Conservation (phyloP, 305 asterid genomes). For the Ruellia speciosa region DNA sequence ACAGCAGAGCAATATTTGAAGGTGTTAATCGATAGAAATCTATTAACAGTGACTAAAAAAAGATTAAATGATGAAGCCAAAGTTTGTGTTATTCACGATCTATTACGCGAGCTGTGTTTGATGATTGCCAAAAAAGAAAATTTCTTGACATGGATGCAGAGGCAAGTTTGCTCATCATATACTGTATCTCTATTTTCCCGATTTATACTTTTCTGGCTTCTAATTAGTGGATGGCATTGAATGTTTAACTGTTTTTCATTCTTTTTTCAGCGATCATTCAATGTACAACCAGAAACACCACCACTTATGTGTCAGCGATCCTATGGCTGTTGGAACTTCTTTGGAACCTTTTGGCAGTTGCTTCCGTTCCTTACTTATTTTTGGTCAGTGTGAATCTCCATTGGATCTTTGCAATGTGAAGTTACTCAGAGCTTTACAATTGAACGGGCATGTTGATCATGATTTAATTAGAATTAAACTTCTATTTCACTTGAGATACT, state of each 20-base stretch:
- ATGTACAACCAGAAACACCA: neutral
- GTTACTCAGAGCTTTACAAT: too few relatives aligned
- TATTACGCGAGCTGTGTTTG: conserved; percentile 17
- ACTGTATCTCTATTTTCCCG: too few relatives aligned
- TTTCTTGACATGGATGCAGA: conserved; percentile 2
- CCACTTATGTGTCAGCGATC: neutral
- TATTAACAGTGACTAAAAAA: conserved; percentile 11
- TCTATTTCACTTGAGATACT: too few relatives aligned
- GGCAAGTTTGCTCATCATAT: conserved; percentile 12
- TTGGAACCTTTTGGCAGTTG: too few relatives aligned
- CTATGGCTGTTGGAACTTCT: too few relatives aligned
- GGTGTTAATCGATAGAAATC: conserved; percentile 18
- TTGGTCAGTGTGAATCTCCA: too few relatives aligned
- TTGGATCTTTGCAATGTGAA: too few relatives aligned
- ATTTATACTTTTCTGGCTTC: neutral
- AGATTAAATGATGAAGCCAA: conserved; percentile 14
- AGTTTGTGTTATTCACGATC: conserved; percentile 16
- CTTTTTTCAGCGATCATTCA: neutral
- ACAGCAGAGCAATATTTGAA: conserved; percentile 8
- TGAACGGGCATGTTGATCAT: too few relatives aligned
- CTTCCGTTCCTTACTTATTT: too few relatives aligned
- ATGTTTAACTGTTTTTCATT: too few relatives aligned
- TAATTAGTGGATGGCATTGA: neutral
- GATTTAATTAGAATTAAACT: too few relatives aligned
- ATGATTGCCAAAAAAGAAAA: conserved; percentile 16